Evolutionary conservation across 2,329 filamentous ascomycete genomes (phyloP).

Genomic region (Alternaria sp.): DNA sequence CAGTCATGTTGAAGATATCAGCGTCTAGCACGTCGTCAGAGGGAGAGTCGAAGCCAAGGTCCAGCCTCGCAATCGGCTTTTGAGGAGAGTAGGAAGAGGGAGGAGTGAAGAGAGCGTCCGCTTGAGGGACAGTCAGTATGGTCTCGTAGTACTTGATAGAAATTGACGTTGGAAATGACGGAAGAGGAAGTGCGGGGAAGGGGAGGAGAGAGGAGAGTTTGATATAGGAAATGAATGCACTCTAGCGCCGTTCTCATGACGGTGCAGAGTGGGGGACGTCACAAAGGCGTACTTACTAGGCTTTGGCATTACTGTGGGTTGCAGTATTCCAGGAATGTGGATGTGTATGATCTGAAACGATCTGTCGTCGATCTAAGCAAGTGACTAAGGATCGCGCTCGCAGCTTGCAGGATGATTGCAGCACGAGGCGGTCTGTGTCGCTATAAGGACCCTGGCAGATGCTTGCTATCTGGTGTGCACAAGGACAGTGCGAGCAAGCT

Average conservation of each 20-base stretch:
- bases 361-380: slow-evolving; percentile 42
- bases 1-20: slow-evolving; percentile 59
- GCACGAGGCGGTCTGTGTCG: slow-evolving; percentile 48
- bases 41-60: slow-evolving; percentile 45
- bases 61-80: slow-evolving; percentile 46
- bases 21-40: slow-evolving; percentile 52
- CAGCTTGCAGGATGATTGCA: slow-evolving; percentile 41
- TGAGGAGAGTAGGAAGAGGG: slow-evolving; percentile 50
- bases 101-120: slow-evolving; percentile 51
- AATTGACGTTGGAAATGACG: slow-evolving; percentile 22
- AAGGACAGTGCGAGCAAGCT: slow-evolving; percentile 45
- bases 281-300: slow-evolving; percentile 48
- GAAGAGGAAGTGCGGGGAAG: slow-evolving; percentile 10
- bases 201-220: slow-evolving; percentile 7
- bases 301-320: slow-evolving; percentile 49
- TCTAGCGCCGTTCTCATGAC: slow-evolving; percentile 41
- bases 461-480: slow-evolving; percentile 44
- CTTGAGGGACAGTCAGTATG: slow-evolving; percentile 50
- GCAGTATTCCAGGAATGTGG: slow-evolving; percentile 46
- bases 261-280: slow-evolving; percentile 34
- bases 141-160: slow-evolving; percentile 43
- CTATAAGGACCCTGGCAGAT: slow-evolving; percentile 40
- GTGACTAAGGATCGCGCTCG: slow-evolving; percentile 44
- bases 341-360: slow-evolving; percentile 48
- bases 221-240: slow-evolving; percentile 34